phyloP scores from a whole-genome alignment of 2,329 filamentous ascomycete genomes.

The Cladophialophora yegresii region DNA sequence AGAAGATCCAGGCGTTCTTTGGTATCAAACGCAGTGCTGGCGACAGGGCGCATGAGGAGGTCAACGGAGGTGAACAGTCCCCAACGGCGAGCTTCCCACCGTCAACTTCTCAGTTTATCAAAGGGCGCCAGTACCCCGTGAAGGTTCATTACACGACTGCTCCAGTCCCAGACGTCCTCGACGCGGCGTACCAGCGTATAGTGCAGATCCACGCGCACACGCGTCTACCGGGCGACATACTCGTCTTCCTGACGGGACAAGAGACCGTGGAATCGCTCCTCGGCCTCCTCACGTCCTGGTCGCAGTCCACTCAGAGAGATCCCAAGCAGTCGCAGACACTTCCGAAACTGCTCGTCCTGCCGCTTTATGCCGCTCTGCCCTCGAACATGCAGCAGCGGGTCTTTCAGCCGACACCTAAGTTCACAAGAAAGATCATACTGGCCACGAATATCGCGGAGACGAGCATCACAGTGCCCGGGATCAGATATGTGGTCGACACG shows the following conservation, averaged over 20 bases:
- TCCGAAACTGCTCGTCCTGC: conserved; percentile 66
- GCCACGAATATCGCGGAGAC: conserved; percentile 99
- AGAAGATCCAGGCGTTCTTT: conserved; percentile 77
- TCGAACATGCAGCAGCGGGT: conserved; percentile 83
- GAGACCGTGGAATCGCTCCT: conserved; percentile 87
- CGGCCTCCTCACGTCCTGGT: conserved; percentile 77
- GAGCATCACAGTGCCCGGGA: conserved; percentile 90
- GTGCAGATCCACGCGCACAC: conserved; percentile 86
- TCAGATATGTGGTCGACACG: conserved; percentile 86
- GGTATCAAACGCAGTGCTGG: conserved; percentile 31
- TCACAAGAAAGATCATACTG: conserved; percentile 84
- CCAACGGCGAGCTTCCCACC: background rate
- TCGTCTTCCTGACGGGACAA: conserved; percentile 90
- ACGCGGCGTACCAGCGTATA: conserved; percentile 76
- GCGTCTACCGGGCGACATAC: conserved; percentile 87
- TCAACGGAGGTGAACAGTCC: conserved; percentile 19
- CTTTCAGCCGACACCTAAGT: conserved; percentile 72
- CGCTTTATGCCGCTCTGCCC: conserved; percentile 86
- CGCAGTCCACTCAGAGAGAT: conserved; percentile 61
- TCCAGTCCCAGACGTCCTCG: conserved; percentile 77
- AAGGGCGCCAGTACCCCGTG: conserved; percentile 86
- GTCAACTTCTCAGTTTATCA: conserved; percentile 64
- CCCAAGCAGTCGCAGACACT: conserved; percentile 63
- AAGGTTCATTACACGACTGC: conserved; percentile 71
- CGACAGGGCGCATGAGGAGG: background rate